These are phyloP conservation scores for Clonostachys rosea DNA, from an alignment of 2,329 filamentous ascomycete species.

Conservation along the genomic window DNA sequence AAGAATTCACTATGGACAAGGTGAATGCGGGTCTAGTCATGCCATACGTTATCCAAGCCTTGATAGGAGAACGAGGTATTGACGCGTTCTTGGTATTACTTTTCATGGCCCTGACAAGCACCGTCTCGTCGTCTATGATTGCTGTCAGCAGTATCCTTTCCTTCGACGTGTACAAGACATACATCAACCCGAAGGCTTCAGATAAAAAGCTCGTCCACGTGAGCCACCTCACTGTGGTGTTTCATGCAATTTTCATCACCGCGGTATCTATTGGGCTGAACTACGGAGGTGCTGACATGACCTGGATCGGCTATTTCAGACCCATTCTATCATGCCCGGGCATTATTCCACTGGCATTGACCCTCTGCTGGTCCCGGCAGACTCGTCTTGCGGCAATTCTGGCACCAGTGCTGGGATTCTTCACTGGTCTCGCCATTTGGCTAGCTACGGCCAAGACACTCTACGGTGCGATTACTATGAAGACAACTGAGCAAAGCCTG, in stretches of 20 bases:
- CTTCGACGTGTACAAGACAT: conserved; percentile 80
- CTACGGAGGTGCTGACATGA: not conserved
- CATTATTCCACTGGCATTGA: conserved; percentile 41
- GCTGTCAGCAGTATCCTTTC: conserved; percentile 78
- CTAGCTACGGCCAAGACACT: conserved; percentile 35
- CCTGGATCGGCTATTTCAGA: not conserved
- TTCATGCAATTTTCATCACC: conserved; percentile 59
- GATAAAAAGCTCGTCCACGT: conserved; percentile 66
- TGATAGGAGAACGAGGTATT: conserved; percentile 74
- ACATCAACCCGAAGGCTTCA: conserved; percentile 69
- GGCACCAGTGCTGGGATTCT: conserved; percentile 38
- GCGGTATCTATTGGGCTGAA: not conserved
- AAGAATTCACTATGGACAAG: conserved; percentile 64
- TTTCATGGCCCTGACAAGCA: conserved; percentile 83
- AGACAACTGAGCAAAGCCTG: conserved; percentile 34
- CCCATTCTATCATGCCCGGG: conserved; percentile 20
- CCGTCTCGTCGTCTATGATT: conserved; percentile 76
- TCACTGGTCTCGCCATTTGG: conserved; percentile 41
- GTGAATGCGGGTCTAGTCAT: conserved; percentile 75
- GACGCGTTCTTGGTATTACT: conserved; percentile 70
- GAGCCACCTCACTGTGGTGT: conserved; percentile 59
- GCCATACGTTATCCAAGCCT: conserved; percentile 72
- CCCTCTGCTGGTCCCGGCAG: conserved; percentile 41
- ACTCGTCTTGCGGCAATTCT: conserved; percentile 37
- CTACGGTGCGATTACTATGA: conserved; percentile 34